Evolutionary conservation across 306 rosid genomes (phyloP), one percentile per base, ranked within the genome.

Genomic region (Biancaea sappan): DNA sequence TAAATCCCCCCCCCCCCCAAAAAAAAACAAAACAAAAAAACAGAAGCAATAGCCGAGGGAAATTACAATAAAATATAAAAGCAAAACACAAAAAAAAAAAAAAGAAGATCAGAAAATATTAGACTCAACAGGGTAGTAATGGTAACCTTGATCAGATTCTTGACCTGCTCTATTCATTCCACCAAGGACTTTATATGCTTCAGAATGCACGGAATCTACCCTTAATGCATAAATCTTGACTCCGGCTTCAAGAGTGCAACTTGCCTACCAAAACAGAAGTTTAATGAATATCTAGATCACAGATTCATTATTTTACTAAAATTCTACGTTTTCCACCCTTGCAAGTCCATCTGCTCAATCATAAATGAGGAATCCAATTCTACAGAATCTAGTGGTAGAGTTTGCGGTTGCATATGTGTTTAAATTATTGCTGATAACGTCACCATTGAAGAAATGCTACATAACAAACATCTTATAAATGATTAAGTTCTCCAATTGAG

Each of bases 171-270:
- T 87, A 61, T 94, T 94, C 97, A 92, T 92, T 77, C 99, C 96
- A 32, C 97, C 92, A 80, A 92, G 99, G 69, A 94, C 99, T 83
- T 94, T 92, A 76, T 94, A 94, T 7, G 99, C 96, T 82, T 92
- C 97, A 15, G 97, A 92, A 71, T 94, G 99, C 74, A 88, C 97
- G 0, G 99, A 90, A 81, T 94, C 99, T 75, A 94, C 99, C 78
- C 99, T 80, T 29, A 92, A 21, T 48, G 99, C 86, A 81, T 92
- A 94, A 70, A 94, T 90, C 81, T 88, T 94, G 41, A 94, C 97
- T 61, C 97, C 99, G 38, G 96, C 99, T 88, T 94, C 99, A 79
- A 92, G 95, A 56, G 97, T 92, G 82, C 99, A 94, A 65, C 97
- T 88, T 66, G 97, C 99, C 99, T 94, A 82, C 72, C 80, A 65